Percentiles rank a stretch among this genome's conserved stretches.
Conservation (phyloP, 306 rosid genomes). For the Trichosanthes truncata region DNA sequence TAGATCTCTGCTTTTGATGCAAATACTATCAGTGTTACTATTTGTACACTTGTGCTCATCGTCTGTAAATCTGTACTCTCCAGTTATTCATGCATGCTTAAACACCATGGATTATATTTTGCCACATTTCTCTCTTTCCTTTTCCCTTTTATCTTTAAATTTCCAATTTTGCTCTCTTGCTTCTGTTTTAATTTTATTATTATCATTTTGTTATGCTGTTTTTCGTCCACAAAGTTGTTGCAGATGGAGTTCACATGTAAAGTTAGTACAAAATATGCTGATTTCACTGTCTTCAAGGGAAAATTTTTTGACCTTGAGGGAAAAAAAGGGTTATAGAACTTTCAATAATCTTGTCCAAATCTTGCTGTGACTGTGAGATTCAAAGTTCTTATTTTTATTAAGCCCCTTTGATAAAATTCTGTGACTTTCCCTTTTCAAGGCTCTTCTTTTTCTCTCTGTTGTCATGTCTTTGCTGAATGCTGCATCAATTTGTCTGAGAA, state of each 20-base stretch:
- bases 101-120: neutral
- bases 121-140: neutral
- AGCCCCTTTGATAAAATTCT: neutral
- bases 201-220: neutral
- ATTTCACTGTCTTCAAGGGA: neutral
- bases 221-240: neutral
- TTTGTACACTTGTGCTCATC: neutral
- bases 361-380: neutral
- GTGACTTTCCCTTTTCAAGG: neutral
- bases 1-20: conserved; percentile 15
- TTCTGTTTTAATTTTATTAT: neutral
- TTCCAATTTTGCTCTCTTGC: neutral
- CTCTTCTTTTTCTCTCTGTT: neutral
- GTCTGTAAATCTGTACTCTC: neutral
- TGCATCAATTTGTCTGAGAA: neutral
- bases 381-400: neutral
- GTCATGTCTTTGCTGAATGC: neutral
- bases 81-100: neutral
- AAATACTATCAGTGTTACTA: conserved; percentile 10
- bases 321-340: neutral
- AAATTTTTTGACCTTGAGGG: neutral
- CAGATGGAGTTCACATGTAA: neutral
- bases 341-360: neutral
- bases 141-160: too few species aligned
- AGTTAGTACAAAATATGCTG: neutral